Conservation (phyloP, 805 yeast genomes). For the Teunomyces panamensis region DNA sequence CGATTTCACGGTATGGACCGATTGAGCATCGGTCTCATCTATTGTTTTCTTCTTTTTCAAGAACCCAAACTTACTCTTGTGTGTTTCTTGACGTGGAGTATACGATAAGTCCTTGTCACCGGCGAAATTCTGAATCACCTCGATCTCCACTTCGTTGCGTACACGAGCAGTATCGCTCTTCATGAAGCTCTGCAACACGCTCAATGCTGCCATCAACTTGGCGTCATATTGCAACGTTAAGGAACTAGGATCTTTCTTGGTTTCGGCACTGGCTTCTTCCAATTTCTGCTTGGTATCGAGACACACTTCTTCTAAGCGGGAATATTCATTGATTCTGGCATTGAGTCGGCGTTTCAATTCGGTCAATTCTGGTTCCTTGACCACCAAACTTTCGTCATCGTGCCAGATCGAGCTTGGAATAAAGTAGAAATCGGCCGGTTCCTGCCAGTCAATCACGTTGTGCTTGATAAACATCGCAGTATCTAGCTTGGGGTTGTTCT, state of each 20-base stretch:
- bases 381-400: slow-evolving; percentile 79
- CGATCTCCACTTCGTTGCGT: slow-evolving; percentile 80
- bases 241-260: slow-evolving; percentile 30
- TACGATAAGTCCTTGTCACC: slow-evolving; percentile 69
- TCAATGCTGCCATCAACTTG: slow-evolving; percentile 50
- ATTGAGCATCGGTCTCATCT: slow-evolving; percentile 22
- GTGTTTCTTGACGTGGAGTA: slow-evolving; percentile 47
- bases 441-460: slow-evolving; percentile 71
- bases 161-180: slow-evolving; percentile 72
- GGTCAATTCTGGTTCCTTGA: slow-evolving; percentile 55
- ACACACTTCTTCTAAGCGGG: slow-evolving; percentile 41
- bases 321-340: slow-evolving; percentile 34
- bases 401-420: slow-evolving; percentile 95
- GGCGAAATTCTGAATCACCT: slow-evolving; percentile 82
- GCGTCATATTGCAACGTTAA: slow-evolving; percentile 55
- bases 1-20: slow-evolving; percentile 33
- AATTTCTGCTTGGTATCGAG: slow-evolving; percentile 48
- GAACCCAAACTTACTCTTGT: slow-evolving; percentile 59
- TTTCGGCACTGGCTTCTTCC: slow-evolving; percentile 39
- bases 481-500: slow-evolving; percentile 72
- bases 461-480: slow-evolving; percentile 92
- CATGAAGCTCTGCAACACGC: slow-evolving; percentile 59
- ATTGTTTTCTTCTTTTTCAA: slow-evolving; percentile 30
- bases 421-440: slow-evolving; percentile 81
- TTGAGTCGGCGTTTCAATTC: slow-evolving; percentile 54